These are phyloP conservation scores for Jasminum sambac DNA, from an alignment of 257 asterid genomes.

Conservation along the genomic window DNA sequence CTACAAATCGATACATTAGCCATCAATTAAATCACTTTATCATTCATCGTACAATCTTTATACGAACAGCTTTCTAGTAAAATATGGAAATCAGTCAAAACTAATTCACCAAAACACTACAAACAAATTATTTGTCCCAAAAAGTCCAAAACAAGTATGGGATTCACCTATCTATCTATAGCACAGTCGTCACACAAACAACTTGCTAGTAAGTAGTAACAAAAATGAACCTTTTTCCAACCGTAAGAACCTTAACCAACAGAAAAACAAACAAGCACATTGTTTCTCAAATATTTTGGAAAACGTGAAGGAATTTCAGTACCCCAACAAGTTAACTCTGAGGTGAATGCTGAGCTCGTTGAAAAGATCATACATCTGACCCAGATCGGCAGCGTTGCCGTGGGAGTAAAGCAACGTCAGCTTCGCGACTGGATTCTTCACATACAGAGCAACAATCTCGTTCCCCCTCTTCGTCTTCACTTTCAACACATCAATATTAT, in stretches of 20 bases:
- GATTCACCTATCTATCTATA: conserved; percentile 21
- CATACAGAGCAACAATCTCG: conserved; percentile 73
- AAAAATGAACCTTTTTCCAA: conserved; percentile 1
- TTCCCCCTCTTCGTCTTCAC: conserved; percentile 75
- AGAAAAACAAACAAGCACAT: not conserved
- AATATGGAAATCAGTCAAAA: too few relatives aligned
- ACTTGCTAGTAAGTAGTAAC: not conserved
- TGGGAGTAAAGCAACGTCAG: conserved; percentile 85
- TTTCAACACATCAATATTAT: conserved; percentile 79
- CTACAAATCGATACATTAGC: not conserved
- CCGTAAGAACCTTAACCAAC: conserved; percentile 1
- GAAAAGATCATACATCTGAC: conserved; percentile 93
- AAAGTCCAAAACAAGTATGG: too few relatives aligned
- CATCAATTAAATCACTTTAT: conserved; percentile 19
- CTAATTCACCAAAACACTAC: too few relatives aligned
- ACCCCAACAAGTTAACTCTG: conserved; percentile 93
- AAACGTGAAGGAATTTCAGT: conserved; percentile 10
- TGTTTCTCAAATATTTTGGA: not conserved
- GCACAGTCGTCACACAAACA: not conserved
- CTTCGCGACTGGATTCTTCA: conserved; percentile 74
- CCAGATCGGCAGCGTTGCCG: conserved; percentile 99
- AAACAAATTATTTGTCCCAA: too few relatives aligned
- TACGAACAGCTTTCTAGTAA: not conserved
- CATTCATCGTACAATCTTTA: conserved; percentile 12
- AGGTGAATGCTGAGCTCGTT: conserved; percentile 84